Conservation (phyloP, 305 asterid genomes). For the Solanum hybrid region DNA sequence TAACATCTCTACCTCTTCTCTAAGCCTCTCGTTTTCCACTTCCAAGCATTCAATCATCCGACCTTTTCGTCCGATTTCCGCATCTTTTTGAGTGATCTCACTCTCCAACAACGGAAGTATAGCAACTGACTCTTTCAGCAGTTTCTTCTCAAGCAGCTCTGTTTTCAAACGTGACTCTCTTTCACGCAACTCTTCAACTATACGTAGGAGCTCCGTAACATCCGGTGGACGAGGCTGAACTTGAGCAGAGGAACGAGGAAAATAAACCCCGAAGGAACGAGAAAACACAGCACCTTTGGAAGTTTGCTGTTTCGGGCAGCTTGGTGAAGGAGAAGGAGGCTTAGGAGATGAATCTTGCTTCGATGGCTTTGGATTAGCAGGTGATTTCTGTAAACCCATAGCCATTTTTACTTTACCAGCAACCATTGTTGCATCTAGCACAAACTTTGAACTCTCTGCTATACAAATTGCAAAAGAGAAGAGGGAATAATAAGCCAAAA, state of each 20-base stretch:
- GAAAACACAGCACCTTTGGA: conserved; percentile 51
- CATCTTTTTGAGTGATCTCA: conserved; percentile 47
- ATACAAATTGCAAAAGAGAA: conserved; percentile 4
- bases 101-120: conserved; percentile 70
- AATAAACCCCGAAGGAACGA: conserved; percentile 71
- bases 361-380: conserved; percentile 34
- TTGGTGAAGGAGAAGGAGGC: conserved; percentile 23
- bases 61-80: conserved; percentile 44
- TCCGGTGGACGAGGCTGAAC: conserved; percentile 96
- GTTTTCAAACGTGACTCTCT: conserved; percentile 76
- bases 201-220: conserved; percentile 62
- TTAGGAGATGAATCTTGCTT: conserved; percentile 32
- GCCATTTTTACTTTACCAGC: conserved; percentile 73
- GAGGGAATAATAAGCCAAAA: conserved; percentile 15
- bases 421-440: conserved; percentile 39
- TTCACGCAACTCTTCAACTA: conserved; percentile 69
- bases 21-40: conserved; percentile 63
- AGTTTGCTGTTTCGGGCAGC: conserved; percentile 35
- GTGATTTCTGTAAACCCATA: conserved; percentile 62
- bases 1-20: conserved; percentile 66
- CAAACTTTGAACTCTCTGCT: not conserved
- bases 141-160: conserved; percentile 64
- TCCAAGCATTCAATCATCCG: conserved; percentile 70
- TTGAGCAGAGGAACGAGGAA: conserved; percentile 86
- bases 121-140: conserved; percentile 54